Evolutionary conservation across 768 basidiomycete species (phyloP).

Genomic region (Naematelia encephala): DNA sequence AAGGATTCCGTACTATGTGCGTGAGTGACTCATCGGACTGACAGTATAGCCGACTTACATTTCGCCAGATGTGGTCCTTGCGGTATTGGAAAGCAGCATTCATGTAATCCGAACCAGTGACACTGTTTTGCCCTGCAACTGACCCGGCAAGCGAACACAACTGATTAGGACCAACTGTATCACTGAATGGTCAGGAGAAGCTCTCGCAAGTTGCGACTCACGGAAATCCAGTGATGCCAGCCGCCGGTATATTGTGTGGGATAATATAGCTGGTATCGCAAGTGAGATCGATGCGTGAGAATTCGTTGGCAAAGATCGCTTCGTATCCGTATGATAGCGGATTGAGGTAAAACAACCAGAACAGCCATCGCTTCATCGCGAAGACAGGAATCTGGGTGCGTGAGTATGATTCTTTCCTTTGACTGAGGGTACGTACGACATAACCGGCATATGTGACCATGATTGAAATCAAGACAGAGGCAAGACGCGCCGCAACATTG

Average conservation of each 20-base stretch:
- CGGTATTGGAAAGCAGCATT: constrained; percentile 54
- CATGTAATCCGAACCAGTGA: constrained; percentile 63
- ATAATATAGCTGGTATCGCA: constrained; percentile 44
- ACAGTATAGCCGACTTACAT: constrained; percentile 20
- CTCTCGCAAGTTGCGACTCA: neutral
- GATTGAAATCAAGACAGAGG: constrained; percentile 68
- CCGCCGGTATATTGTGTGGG: constrained; percentile 38
- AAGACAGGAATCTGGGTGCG: constrained; percentile 40
- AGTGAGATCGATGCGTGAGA: constrained; percentile 40
- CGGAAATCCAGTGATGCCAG: constrained; percentile 39
- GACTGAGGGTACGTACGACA: constrained; percentile 12
- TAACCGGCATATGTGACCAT: constrained; percentile 54
- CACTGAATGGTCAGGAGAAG: neutral
- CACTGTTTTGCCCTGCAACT: constrained; percentile 58
- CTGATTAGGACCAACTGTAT: constrained; percentile 56
- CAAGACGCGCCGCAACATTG: constrained; percentile 62
- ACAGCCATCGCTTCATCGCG: constrained; percentile 55
- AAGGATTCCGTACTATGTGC: constrained; percentile 67
- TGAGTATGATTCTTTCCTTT: neutral
- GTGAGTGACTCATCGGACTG: constrained; percentile 55
- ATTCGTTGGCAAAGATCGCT: constrained; percentile 49
- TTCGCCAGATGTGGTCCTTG: constrained; percentile 47
- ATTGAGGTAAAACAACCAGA: constrained; percentile 76
- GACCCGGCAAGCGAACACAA: constrained; percentile 74
- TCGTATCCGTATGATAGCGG: constrained; percentile 76